phyloP scores from a whole-genome alignment of 768 basidiomycete genomes.

The Aureoboletus auriporus region DNA sequence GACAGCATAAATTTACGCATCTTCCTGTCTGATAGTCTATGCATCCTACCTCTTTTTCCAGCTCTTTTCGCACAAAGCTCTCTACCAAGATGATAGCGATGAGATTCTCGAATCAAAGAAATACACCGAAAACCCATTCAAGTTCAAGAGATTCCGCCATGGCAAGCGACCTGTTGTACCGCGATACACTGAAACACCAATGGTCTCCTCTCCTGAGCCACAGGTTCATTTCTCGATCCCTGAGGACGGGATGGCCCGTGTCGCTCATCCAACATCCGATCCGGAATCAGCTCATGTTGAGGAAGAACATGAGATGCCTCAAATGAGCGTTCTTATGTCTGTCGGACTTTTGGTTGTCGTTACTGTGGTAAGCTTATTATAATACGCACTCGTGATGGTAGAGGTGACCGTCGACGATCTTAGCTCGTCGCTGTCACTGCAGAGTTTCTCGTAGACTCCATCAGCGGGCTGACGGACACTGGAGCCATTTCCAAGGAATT shows the following conservation, averaged over 20 bases:
- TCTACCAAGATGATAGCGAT: slow-evolving; percentile 51
- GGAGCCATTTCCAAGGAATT: slow-evolving; percentile 72
- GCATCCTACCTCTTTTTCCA: slow-evolving; percentile 74
- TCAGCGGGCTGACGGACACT: slow-evolving; percentile 60
- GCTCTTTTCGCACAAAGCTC: slow-evolving; percentile 68
- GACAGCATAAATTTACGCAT: background rate
- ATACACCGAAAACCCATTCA: slow-evolving; percentile 41
- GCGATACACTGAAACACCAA: background rate
- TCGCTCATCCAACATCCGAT: slow-evolving; percentile 1
- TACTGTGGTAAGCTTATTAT: slow-evolving; percentile 49
- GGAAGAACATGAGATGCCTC: slow-evolving; percentile 39
- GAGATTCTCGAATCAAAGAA: slow-evolving; percentile 35
- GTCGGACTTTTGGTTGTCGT: slow-evolving; percentile 50
- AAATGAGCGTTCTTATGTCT: slow-evolving; percentile 53
- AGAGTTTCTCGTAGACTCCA: slow-evolving; percentile 75
- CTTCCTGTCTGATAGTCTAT: slow-evolving; percentile 51
- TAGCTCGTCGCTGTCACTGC: slow-evolving; percentile 57
- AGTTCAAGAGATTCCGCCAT: slow-evolving; percentile 15
- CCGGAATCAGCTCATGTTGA: slow-evolving; percentile 5
- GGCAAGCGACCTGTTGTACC: slow-evolving; percentile 5
- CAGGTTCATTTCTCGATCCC: background rate
- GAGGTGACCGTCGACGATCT: background rate
- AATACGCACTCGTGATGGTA: background rate
- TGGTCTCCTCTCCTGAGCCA: slow-evolving; percentile 11
- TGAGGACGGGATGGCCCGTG: background rate